Percentiles rank a stretch among this genome's conserved stretches.
Conservation (phyloP, 148 eudicot species). For the Selenicereus undatus region DNA sequence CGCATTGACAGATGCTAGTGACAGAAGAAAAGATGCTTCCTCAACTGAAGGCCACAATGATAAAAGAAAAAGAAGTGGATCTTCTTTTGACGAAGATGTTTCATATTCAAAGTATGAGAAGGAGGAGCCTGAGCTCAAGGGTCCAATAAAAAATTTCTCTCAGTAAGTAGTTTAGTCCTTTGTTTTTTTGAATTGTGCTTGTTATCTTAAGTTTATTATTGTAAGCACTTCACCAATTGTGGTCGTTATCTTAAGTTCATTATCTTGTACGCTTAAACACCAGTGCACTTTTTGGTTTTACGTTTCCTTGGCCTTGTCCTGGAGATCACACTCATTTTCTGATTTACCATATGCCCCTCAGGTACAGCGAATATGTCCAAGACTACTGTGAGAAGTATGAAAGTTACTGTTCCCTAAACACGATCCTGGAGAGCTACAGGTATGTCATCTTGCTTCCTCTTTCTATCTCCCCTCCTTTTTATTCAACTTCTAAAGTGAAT, state of each 20-base stretch:
- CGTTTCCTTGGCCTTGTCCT: neutral
- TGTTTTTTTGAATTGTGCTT: constrained; percentile 6
- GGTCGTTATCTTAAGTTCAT: constrained; percentile 4
- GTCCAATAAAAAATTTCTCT: constrained; percentile 59
- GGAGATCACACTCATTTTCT: neutral
- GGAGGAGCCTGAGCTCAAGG: constrained; percentile 85
- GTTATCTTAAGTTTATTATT: neutral
- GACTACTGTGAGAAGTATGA: constrained; percentile 91
- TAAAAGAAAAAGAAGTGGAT: constrained; percentile 53
- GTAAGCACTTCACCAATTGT: neutral
- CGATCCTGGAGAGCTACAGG: constrained; percentile 70
- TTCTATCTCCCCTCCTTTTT: neutral
- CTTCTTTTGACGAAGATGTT: constrained; percentile 69
- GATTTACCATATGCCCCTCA: constrained; percentile 27
- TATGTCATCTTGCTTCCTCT: constrained; percentile 15
- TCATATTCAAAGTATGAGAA: constrained; percentile 81
- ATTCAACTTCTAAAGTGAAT: neutral
- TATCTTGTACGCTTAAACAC: neutral
- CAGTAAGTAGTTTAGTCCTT: constrained; percentile 54
- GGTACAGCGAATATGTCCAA: constrained; percentile 75
- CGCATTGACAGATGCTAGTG: constrained; percentile 30
- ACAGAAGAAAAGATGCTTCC: constrained; percentile 38
- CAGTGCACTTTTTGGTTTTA: neutral
- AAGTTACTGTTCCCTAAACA: constrained; percentile 65
- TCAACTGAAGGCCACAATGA: constrained; percentile 42